These are phyloP conservation scores for Talaromyces thailandensis DNA, from an alignment of 495 filamentous ascomycete species.

Conservation along the genomic window DNA sequence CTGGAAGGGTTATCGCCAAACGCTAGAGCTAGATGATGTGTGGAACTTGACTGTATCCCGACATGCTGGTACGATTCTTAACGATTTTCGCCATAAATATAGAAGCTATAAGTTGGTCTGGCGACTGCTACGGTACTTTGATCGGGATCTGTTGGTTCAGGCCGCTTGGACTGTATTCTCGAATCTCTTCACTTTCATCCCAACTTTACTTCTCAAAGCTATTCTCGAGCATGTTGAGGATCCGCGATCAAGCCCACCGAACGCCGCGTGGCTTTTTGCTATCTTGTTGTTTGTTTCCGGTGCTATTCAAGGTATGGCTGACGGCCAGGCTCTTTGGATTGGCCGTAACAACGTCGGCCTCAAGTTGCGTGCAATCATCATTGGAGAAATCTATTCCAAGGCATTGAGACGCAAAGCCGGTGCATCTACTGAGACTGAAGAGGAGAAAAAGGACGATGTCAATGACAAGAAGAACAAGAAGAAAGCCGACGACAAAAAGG, in stretches of 20 bases:
- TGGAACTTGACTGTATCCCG: conserved; percentile 89
- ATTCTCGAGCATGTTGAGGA: conserved; percentile 91
- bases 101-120: conserved; percentile 74
- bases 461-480: conserved; percentile 47
- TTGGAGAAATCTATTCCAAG: conserved; percentile 97
- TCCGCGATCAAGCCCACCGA: conserved; percentile 66
- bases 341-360: conserved; percentile 85
- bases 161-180: conserved; percentile 68
- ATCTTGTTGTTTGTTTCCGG: conserved; percentile 79
- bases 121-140: conserved; percentile 81
- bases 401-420: conserved; percentile 87
- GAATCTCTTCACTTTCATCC: conserved; percentile 78
- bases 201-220: conserved; percentile 80
- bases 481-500: conserved; percentile 26
- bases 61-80: conserved; percentile 70
- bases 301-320: conserved; percentile 64
- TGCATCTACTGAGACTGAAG: conserved; percentile 52
- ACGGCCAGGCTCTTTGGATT: conserved; percentile 85
- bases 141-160: conserved; percentile 64
- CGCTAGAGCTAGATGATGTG: conserved; percentile 71
- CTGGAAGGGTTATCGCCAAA: conserved; percentile 81
- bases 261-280: conserved; percentile 94
- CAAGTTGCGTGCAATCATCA: conserved; percentile 83
- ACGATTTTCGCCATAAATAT: conserved; percentile 75
- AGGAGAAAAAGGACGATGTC: conserved; percentile 37